Base-by-base conservation (phyloP, 805 yeast genomes). In the Myxozyma udenii region DNA sequence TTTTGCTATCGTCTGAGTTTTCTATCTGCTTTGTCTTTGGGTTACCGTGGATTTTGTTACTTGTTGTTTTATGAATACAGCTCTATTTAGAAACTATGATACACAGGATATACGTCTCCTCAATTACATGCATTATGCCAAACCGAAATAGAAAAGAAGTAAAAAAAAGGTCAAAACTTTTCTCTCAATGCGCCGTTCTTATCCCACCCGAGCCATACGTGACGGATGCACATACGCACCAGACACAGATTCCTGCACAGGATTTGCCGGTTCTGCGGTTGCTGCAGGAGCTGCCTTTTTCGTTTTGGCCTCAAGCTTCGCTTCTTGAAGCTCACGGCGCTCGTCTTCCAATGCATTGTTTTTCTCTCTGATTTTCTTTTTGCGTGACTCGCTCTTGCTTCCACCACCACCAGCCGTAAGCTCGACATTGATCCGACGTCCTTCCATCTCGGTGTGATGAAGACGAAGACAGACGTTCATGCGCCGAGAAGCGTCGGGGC, bases 371-470 rank as follows among this genome's bases (percentile, higher is more conserved):
- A 93, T 76, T 69, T 93, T 93, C 49, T 78, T 76, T 42, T 62
- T 50, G 12, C 77, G 63, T 48, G 72, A 75, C 52, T 77, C 72
- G 7, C 95, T 82, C 67, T 91, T 91, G 50, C 97, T 97, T 5
- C 64, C 64, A 43, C 98, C 98, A 38, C 98, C 98, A 50, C 98
- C 98, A 45, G 88, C 98, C 1, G 98, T 93, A 62, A 93, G 76
- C 68, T 93, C 98, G 32, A 93, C 97, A 65, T 93, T 93, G 64
- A 93, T 90, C 67, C 83, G 87, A 61, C 96, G 77, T 40, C 78
- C 76, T 51, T 79, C 76, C 58, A 91, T 66, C 7, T 73, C 62
- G 2, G 91, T 76, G 68, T 87, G 95, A 68, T 93, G 96, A 74
- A 86, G 78, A 57, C 84, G 74, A 61, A 93, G 74, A 0, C 97